A percentile compares a stretch with the other conserved stretches of the same genome.
phyloP scores from a whole-genome alignment of 2,329 filamentous ascomycete species.

The Apiospora hydei region DNA sequence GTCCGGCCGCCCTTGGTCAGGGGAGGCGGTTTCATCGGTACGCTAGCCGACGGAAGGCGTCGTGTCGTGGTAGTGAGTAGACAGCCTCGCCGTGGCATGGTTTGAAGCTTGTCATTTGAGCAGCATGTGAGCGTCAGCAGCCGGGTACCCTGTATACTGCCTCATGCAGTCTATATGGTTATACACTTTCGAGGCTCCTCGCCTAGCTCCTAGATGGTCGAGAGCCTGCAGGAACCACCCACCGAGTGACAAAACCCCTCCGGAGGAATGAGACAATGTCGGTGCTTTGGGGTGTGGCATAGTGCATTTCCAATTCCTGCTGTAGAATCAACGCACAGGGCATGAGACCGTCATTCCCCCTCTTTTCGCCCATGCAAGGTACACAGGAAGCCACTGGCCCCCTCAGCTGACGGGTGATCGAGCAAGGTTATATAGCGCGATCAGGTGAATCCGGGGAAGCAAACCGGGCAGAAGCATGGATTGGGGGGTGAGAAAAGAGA shows the following conservation, averaged over 20 bases:
- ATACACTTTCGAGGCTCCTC: not conserved
- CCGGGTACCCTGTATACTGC: constrained; percentile 5
- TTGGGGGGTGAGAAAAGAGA: not conserved
- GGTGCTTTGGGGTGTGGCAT: constrained; percentile 13
- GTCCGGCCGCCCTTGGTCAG: not conserved
- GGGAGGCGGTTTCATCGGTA: constrained; percentile 10
- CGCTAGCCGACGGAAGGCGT: constrained; percentile 17
- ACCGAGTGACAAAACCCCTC: constrained; percentile 2
- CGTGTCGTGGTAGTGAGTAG: not conserved
- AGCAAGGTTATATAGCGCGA: constrained; percentile 9
- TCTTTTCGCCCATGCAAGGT: constrained; percentile 7
- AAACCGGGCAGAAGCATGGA: constrained; percentile 13
- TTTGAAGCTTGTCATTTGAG: not conserved
- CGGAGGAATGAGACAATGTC: constrained; percentile 12
- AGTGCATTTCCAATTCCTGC: not conserved
- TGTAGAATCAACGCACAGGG: constrained; percentile 12
- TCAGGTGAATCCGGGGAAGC: constrained; percentile 21
- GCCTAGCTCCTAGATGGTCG: not conserved
- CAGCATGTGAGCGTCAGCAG: constrained; percentile 16
- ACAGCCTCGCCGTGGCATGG: not conserved
- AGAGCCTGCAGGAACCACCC: not conserved
- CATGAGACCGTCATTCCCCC: not conserved
- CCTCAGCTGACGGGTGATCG: constrained; percentile 17
- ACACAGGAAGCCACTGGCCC: constrained; percentile 6
- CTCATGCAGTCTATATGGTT: not conserved